Evolutionary conservation across 2,329 filamentous ascomycete genomes (phyloP).

Genomic region (Aspergillus sp.): DNA sequence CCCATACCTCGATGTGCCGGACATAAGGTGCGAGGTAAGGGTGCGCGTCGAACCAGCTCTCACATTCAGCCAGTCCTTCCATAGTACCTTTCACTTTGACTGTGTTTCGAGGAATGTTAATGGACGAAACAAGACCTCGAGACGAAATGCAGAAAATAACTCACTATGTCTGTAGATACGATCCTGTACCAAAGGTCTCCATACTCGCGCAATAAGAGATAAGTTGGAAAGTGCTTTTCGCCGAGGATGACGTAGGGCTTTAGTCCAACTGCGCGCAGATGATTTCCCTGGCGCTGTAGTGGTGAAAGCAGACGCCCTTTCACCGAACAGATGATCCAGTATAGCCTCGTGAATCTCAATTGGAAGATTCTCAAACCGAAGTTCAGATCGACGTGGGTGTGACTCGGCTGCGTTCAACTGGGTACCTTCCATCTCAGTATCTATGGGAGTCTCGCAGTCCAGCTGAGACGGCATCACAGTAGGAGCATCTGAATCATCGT

Average conservation of each 20-base stretch:
- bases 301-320: slow-evolving; percentile 58
- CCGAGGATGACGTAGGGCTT: slow-evolving; percentile 61
- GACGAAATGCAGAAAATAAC: slow-evolving; percentile 8
- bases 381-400: slow-evolving; percentile 8
- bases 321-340: slow-evolving; percentile 66
- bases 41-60: slow-evolving; percentile 56
- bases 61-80: slow-evolving; percentile 56
- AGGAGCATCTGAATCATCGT: slow-evolving; percentile 16
- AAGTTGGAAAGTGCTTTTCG: slow-evolving; percentile 63
- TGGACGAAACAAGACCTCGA: background rate
- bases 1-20: slow-evolving; percentile 72
- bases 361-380: slow-evolving; percentile 47
- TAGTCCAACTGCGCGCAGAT: slow-evolving; percentile 57
- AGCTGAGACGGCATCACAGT: slow-evolving; percentile 14
- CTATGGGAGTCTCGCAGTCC: slow-evolving; percentile 14
- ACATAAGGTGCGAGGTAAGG: slow-evolving; percentile 60
- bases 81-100: slow-evolving; percentile 69
- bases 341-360: slow-evolving; percentile 69
- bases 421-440: slow-evolving; percentile 23
- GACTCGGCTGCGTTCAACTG: slow-evolving; percentile 9
- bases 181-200: slow-evolving; percentile 65
- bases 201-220: slow-evolving; percentile 55
- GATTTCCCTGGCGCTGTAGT: slow-evolving; percentile 52
- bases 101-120: slow-evolving; percentile 6
- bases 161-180: slow-evolving; percentile 64